Percentiles rank a stretch among this genome's conserved stretches.
These are phyloP conservation scores for Pythium dissimile DNA, from an alignment of 352 stramenopile genomes.

Conservation along the genomic window DNA sequence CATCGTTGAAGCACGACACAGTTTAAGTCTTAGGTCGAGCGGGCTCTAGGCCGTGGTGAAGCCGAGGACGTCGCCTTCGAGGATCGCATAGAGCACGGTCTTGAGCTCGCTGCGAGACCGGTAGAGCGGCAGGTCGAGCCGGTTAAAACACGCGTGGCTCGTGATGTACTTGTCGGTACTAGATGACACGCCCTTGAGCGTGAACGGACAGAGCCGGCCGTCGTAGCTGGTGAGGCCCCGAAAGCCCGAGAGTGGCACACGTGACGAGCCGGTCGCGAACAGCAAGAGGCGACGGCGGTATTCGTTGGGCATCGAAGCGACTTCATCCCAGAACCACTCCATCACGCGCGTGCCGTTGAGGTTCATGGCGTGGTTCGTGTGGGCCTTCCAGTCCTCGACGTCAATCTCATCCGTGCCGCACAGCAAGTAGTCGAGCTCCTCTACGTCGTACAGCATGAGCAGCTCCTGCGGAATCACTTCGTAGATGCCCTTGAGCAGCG, in stretches of 20 bases:
- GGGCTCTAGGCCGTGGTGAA: conserved; percentile 17
- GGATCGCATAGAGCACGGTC: conserved; percentile 25
- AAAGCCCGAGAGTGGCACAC: conserved; percentile 77
- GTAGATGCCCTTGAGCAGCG: conserved; percentile 90
- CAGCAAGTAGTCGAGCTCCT: conserved; percentile 96
- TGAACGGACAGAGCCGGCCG: conserved; percentile 71
- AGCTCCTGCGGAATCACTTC: conserved; percentile 94
- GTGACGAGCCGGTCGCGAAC: conserved; percentile 81
- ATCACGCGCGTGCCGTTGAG: conserved; percentile 33
- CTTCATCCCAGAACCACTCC: conserved; percentile 97
- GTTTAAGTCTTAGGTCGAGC: no score
- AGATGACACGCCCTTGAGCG: conserved; percentile 47
- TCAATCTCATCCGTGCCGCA: conserved; percentile 95
- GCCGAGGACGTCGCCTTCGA: conserved; percentile 25
- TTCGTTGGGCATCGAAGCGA: conserved; percentile 85
- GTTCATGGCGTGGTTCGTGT: conserved; percentile 67
- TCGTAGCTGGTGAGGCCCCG: conserved; percentile 75
- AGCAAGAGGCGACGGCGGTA: conserved; percentile 69
- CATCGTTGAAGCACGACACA: no score
- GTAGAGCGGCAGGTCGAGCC: conserved; percentile 89
- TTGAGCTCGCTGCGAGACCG: conserved; percentile 54
- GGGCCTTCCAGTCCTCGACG: conserved; percentile 91
- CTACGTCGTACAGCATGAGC: conserved; percentile 93
- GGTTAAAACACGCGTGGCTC: conserved; percentile 62
- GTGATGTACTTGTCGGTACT: conserved; percentile 22